Evolutionary conservation across 257 asterid species (phyloP).

Genomic region (Primulina tabacum): DNA sequence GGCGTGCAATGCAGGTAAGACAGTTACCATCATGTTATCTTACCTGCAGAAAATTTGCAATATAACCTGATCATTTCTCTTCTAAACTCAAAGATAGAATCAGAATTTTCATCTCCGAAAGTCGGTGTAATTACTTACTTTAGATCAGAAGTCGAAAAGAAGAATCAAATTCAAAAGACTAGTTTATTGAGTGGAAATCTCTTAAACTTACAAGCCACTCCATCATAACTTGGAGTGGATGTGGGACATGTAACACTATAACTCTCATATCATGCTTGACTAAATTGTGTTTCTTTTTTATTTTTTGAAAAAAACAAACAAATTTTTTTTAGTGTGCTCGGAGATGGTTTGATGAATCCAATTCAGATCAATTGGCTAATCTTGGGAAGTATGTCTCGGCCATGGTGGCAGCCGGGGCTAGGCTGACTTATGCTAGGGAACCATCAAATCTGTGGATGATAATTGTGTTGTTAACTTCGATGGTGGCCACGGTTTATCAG

Average conservation of each 20-base stretch:
- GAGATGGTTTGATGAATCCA: slow-evolving; percentile 79
- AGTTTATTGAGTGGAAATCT: too few relatives aligned
- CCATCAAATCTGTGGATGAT: slow-evolving; percentile 54
- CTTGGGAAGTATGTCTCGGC: slow-evolving; percentile 95
- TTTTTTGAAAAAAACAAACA: neutral
- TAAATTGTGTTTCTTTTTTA: neutral
- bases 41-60: neutral
- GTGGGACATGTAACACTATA: neutral
- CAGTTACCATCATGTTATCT: neutral
- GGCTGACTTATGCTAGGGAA: slow-evolving; percentile 65
- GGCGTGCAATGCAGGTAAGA: slow-evolving; percentile 97
- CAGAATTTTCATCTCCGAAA: too few relatives aligned
- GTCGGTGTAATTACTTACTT: too few relatives aligned
- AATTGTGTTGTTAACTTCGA: slow-evolving; percentile 67
- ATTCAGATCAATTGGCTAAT: slow-evolving; percentile 68
- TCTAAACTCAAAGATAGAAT: too few relatives aligned
- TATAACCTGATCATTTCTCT: neutral
- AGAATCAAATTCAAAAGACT: too few relatives aligned
- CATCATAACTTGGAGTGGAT: neutral
- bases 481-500: slow-evolving; percentile 76
- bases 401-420: slow-evolving; percentile 98
- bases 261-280: neutral
- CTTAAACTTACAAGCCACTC: neutral
- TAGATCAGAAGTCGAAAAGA: too few relatives aligned
- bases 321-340: slow-evolving; percentile 58